Evolutionary conservation across 352 stramenopile species (phyloP), one percentile per base, ranked within the genome.

Genomic region (Phytophthora colocasiae): DNA sequence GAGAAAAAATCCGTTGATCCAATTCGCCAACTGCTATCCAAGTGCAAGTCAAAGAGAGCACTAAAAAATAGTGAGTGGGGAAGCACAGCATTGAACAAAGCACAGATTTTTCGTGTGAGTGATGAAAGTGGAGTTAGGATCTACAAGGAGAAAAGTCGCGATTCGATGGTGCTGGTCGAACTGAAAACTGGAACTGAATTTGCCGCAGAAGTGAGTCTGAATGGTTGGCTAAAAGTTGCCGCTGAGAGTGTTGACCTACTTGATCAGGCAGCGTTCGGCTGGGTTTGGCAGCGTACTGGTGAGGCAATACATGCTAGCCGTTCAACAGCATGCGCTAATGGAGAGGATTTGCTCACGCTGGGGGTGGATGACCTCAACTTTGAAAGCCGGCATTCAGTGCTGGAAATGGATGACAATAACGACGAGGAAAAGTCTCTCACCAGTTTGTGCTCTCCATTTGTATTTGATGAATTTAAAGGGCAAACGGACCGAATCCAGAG

Each of bases 351-450:
- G 1, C 63, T 92, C 34, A 80, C 85, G 1, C 31, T 93, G 4
- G 81, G 80, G 7, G 59, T 95, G 39, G 84, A 93, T 46, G 84
- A 93, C 38, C 32, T 29, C 1, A 63, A 53, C 14, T 63, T 80
- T 26, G 58, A 82, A n/a, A 52, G 29, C n/a, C 58, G 41, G 17
- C 58, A 85, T 50, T 75, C 71, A 0, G 71, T 68, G 27, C 58
- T 90, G 6, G 69, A 89, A 43, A 85, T 95, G 56, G 78, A 91
- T 34, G 73, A 87, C 40, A 79, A 63, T 50, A 91, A 93, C 39
- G 53, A 69, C 2, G 81, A 92, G 34, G 67, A 87, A 38, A 78
- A 84, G n/a, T 60, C 57, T 3, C 46, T 93, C 24, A 65, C 75
- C n/a, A 71, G 47, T 27, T 91, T 92, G 50, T 78, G 75, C 24